These are phyloP conservation scores for Chlorociboria aeruginascens DNA, from an alignment of 495 filamentous ascomycete species.

Conservation along the genomic window DNA sequence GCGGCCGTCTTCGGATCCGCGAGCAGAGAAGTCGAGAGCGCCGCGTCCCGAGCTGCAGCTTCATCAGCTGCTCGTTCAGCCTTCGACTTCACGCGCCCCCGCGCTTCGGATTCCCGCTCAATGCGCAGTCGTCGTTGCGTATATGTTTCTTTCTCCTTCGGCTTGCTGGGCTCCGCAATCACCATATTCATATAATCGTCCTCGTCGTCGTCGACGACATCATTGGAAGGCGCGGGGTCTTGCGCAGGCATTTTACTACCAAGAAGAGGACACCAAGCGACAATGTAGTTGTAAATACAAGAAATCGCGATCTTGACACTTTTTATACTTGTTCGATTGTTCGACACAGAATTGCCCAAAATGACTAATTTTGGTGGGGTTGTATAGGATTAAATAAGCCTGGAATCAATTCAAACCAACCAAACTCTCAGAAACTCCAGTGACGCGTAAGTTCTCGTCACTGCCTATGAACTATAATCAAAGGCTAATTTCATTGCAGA, in stretches of 20 bases:
- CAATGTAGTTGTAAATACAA: neutral
- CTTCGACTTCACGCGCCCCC: constrained; percentile 61
- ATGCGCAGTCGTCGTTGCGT: constrained; percentile 43
- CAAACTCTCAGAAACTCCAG: constrained; percentile 15
- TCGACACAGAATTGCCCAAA: no score
- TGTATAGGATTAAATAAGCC: constrained; percentile 14
- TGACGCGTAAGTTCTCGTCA: constrained; percentile 23
- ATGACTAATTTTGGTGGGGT: neutral
- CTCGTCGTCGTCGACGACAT: constrained; percentile 16
- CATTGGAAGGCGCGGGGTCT: constrained; percentile 1
- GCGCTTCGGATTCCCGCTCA: constrained; percentile 45
- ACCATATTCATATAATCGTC: constrained; percentile 60
- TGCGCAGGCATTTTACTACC: constrained; percentile 8
- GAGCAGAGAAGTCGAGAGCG: constrained; percentile 58
- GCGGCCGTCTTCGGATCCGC: constrained; percentile 28
- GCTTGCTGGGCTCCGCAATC: constrained; percentile 28
- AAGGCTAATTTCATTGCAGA: constrained; percentile 15
- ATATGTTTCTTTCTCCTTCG: constrained; percentile 35
- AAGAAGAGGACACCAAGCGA: neutral
- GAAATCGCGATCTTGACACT: neutral
- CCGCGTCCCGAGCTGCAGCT: constrained; percentile 57
- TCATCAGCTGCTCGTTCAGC: constrained; percentile 64
- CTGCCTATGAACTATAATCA: constrained; percentile 17
- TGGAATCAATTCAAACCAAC: constrained; percentile 15
- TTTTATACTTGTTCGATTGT: no score